Percentiles rank a stretch among this genome's conserved stretches.
These are phyloP conservation scores for Rhizopogon rudus DNA, from an alignment of 768 basidiomycete species.

Conservation along the genomic window DNA sequence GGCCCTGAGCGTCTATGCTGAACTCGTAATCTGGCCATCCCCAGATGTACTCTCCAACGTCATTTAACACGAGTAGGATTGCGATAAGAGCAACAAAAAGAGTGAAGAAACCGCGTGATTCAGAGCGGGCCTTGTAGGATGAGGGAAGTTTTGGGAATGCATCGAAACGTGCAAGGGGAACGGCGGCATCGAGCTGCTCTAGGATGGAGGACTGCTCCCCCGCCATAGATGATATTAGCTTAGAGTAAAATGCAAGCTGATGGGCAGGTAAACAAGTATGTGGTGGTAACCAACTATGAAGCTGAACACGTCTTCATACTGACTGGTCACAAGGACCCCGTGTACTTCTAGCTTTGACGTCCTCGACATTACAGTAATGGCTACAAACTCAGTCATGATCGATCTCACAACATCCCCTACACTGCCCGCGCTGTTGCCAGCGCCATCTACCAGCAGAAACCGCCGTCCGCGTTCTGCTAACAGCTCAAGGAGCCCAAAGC, in stretches of 20 bases:
- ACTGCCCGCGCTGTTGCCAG: neutral
- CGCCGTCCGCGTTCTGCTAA: neutral
- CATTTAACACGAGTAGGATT: conserved; percentile 77
- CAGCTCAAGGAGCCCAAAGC: conserved; percentile 3
- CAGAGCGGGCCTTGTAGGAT: conserved; percentile 75
- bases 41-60: conserved; percentile 87
- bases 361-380: neutral
- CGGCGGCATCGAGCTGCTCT: conserved; percentile 57
- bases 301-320: too few species aligned
- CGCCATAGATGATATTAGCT: conserved; percentile 8
- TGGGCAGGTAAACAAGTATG: neutral
- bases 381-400: neutral
- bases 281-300: too few species aligned
- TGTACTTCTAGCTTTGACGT: neutral
- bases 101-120: conserved; percentile 79
- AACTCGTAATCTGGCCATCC: conserved; percentile 92
- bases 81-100: conserved; percentile 63
- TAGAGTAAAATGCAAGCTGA: neutral
- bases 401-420: conserved; percentile 7
- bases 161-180: conserved; percentile 71
- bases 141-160: conserved; percentile 84
- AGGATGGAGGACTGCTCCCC: conserved; percentile 36
- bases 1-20: conserved; percentile 65
- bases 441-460: conserved; percentile 7
- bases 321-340: neutral